Evolutionary conservation across 208 protist genomes (phyloP).

Genomic region (Tritrichomonas foetus): DNA sequence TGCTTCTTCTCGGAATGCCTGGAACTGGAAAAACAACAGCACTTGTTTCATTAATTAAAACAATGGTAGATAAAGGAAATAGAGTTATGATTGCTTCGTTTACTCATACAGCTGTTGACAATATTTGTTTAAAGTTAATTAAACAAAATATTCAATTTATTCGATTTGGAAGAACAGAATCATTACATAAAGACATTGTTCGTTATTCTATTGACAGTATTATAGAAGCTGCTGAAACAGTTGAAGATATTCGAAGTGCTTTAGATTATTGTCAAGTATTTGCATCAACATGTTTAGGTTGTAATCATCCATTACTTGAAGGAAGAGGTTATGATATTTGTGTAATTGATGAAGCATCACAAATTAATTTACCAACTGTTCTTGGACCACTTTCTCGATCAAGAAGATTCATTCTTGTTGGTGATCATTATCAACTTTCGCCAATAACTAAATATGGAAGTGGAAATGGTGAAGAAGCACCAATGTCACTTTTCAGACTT

Average conservation of each 20-base stretch:
- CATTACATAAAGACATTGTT: neutral
- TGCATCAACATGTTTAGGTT: constrained; percentile 47
- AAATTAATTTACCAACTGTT: constrained; percentile 44
- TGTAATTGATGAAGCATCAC: constrained; percentile 58
- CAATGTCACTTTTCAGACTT: constrained; percentile 49
- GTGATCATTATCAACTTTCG: constrained; percentile 60
- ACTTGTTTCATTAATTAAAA: constrained; percentile 52
- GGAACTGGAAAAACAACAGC: constrained; percentile 64
- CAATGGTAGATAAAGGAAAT: constrained; percentile 40
- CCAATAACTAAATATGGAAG: constrained; percentile 49
- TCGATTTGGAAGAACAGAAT: neutral
- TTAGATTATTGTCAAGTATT: constrained; percentile 20
- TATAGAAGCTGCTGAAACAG: neutral
- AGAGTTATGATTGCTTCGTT: constrained; percentile 55
- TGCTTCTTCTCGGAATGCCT: constrained; percentile 59
- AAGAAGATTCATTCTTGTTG: constrained; percentile 57
- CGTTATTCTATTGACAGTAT: neutral
- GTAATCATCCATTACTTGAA: neutral
- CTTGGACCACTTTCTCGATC: constrained; percentile 51
- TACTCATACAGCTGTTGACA: constrained; percentile 63
- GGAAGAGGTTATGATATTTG: constrained; percentile 46
- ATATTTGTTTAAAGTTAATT: constrained; percentile 60
- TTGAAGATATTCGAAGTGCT: neutral
- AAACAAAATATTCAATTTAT: constrained; percentile 42
- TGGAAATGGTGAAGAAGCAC: constrained; percentile 34